phyloP scores from a whole-genome alignment of 176 grass and related monocot genomes.

The Musa acuminata region DNA sequence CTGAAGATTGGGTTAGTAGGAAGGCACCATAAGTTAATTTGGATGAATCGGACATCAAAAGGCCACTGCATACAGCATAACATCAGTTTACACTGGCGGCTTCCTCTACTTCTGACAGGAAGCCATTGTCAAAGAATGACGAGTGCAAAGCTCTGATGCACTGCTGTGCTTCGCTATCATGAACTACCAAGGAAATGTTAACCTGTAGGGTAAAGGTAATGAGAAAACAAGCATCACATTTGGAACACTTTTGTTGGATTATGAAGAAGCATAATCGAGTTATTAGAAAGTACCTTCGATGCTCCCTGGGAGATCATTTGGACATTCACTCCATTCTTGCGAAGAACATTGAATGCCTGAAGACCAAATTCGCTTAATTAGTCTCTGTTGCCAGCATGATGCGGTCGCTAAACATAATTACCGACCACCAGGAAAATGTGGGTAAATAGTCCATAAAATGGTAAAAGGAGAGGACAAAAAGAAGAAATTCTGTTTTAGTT shows the following conservation, averaged over 20 bases:
- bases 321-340: slow-evolving; percentile 72
- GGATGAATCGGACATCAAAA: too few relatives aligned
- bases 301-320: slow-evolving; percentile 98
- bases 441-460: background rate
- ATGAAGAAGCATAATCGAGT: background rate
- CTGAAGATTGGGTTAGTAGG: too few relatives aligned
- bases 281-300: slow-evolving; percentile 51
- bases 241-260: background rate
- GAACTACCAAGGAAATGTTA: slow-evolving; percentile 86
- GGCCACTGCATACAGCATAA: too few relatives aligned
- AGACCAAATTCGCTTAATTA: background rate
- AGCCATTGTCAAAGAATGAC: slow-evolving; percentile 59
- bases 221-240: background rate
- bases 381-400: background rate
- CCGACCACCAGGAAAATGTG: background rate
- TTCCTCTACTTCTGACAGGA: slow-evolving; percentile 50
- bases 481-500: slow-evolving; percentile 7
- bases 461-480: background rate
- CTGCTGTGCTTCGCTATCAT: slow-evolving; percentile 65
- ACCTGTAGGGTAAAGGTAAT: slow-evolving; percentile 30
- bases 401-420: slow-evolving; percentile 4
- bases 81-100: background rate
- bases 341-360: slow-evolving; percentile 72
- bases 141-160: slow-evolving; percentile 53
- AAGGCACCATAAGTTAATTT: too few relatives aligned